Evolutionary conservation across 805 yeast species (phyloP).

Genomic region (Lipomyces yamadae): DNA sequence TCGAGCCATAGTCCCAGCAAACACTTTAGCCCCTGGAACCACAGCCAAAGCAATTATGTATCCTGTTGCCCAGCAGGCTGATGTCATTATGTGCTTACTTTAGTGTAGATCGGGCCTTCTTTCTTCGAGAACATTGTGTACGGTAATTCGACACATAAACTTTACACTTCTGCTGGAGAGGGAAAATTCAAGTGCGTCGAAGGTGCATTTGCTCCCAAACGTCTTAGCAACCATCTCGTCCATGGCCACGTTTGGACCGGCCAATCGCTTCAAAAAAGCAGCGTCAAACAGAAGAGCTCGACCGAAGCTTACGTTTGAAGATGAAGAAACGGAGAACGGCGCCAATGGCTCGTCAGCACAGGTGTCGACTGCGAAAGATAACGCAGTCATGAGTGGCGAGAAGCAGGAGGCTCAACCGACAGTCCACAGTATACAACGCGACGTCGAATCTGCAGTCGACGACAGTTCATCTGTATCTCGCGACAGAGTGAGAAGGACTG

Average conservation of each 20-base stretch:
- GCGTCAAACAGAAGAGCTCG: slow-evolving; percentile 23
- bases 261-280: slow-evolving; percentile 24
- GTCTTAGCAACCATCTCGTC: background rate
- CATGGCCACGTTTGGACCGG: slow-evolving; percentile 11
- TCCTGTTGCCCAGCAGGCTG: too few species aligned
- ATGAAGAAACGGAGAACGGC: slow-evolving; percentile 21
- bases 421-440: background rate
- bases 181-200: background rate
- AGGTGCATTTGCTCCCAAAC: background rate
- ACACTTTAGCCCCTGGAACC: background rate
- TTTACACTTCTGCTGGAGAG: background rate
- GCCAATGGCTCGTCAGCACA: background rate
- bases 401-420: background rate
- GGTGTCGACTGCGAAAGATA: background rate
- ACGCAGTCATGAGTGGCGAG: background rate
- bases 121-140: too few species aligned
- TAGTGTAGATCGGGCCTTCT: too few species aligned
- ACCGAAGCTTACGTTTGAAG: slow-evolving; percentile 22
- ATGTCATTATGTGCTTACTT: too few species aligned
- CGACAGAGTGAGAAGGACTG: background rate
- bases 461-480: background rate
- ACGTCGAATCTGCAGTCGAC: background rate
- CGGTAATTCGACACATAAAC: background rate
- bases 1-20: background rate
- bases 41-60: too few species aligned